phyloP scores from a whole-genome alignment of 176 grass and related monocot species.

The Paspalum vaginatum region DNA sequence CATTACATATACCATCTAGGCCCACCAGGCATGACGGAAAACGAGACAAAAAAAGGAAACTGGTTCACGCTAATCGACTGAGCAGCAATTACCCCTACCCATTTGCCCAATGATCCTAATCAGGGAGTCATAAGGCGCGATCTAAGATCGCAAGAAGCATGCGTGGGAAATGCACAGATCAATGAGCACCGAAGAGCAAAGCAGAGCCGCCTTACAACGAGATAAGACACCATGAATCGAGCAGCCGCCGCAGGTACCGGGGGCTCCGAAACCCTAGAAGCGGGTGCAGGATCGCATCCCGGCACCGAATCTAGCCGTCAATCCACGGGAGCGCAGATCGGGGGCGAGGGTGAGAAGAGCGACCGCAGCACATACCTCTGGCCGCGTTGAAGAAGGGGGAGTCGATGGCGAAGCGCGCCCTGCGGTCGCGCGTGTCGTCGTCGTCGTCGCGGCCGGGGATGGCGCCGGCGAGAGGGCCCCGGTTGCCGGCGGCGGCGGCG shows the following conservation, averaged over 20 bases:
- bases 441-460: conserved; percentile 32
- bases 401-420: conserved; percentile 12
- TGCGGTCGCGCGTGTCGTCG: conserved; percentile 15
- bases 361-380: conserved; percentile 29
- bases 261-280: conserved; percentile 27
- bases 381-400: conserved; percentile 41
- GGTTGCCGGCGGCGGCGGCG: conserved; percentile 10
- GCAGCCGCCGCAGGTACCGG: not conserved
- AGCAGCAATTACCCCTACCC: not conserved
- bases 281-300: not conserved
- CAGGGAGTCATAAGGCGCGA: not conserved
- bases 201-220: not conserved
- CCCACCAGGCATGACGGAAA: not conserved
- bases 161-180: conserved; percentile 2
- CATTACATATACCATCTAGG: not conserved
- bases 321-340: conserved; percentile 23
- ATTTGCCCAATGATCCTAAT: not conserved
- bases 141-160: conserved; percentile 1
- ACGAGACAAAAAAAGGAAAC: not conserved
- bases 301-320: conserved; percentile 3
- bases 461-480: conserved; percentile 31
- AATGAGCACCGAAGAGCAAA: not conserved
- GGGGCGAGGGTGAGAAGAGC: not conserved
- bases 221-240: conserved; percentile 5
- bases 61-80: not conserved